phyloP scores from a whole-genome alignment of 495 filamentous ascomycete species.

The Xanthoparmelia taractica region DNA sequence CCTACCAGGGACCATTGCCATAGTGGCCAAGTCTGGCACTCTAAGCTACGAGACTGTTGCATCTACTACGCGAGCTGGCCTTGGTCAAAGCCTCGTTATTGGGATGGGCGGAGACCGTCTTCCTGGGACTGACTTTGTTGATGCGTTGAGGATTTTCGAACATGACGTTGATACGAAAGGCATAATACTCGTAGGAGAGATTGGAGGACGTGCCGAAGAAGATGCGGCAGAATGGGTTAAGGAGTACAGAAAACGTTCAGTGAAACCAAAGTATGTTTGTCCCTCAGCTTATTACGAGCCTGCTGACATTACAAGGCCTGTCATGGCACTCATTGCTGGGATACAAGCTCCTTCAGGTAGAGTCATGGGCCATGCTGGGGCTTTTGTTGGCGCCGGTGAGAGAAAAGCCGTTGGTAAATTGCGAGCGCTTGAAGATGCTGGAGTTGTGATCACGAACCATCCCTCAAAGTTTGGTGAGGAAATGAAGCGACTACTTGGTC shows the following conservation, averaged over 20 bases:
- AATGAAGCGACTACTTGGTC: conserved; percentile 52
- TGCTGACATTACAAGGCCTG: conserved; percentile 47
- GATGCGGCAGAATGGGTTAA: conserved; percentile 75
- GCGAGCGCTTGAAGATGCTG: conserved; percentile 57
- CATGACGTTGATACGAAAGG: conserved; percentile 70
- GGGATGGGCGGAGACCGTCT: conserved; percentile 83
- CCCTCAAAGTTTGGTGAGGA: conserved; percentile 70
- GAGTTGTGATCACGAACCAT: conserved; percentile 70
- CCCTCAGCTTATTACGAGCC: conserved; percentile 6
- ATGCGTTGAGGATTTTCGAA: conserved; percentile 66
- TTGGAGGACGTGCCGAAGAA: conserved; percentile 74
- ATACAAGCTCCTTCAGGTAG: conserved; percentile 54
- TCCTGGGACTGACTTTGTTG: conserved; percentile 73
- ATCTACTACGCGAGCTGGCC: conserved; percentile 68
- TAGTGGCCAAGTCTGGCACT: conserved; percentile 83
- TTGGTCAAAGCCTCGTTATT: conserved; percentile 80
- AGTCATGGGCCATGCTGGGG: conserved; percentile 89
- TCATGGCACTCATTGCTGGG: conserved; percentile 72
- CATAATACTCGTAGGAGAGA: conserved; percentile 77
- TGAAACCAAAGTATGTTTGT: conserved; percentile 58
- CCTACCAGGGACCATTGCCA: conserved; percentile 64
- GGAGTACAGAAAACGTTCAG: conserved; percentile 51
- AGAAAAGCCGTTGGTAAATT: conserved; percentile 59
- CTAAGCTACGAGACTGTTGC: conserved; percentile 84
- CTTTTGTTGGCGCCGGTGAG: conserved; percentile 62